phyloP scores from a whole-genome alignment of 2,329 filamentous ascomycete species.

The Phoma sp. region DNA sequence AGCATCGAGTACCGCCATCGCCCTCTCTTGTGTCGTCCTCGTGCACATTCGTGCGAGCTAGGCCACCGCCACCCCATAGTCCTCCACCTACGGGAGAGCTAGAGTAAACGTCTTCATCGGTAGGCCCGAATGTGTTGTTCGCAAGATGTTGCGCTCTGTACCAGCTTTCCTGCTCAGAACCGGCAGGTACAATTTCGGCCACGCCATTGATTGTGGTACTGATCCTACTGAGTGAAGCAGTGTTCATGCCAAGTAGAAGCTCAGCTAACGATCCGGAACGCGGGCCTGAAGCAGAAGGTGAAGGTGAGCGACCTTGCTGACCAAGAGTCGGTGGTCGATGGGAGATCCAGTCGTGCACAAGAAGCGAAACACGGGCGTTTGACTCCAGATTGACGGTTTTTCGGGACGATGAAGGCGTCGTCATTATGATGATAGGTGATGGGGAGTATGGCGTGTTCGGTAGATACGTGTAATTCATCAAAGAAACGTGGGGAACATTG shows the following conservation, averaged over 20 bases:
- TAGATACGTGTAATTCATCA: slow-evolving; percentile 99
- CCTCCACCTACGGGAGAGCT: slow-evolving; percentile 46
- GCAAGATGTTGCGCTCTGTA: slow-evolving; percentile 84
- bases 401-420: slow-evolving; percentile 78
- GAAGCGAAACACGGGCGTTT: slow-evolving; percentile 87
- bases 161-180: slow-evolving; percentile 83
- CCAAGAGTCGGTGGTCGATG: slow-evolving; percentile 82
- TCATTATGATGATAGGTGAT: slow-evolving; percentile 80
- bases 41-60: slow-evolving; percentile 51
- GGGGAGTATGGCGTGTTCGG: slow-evolving; percentile 73
- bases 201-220: slow-evolving; percentile 92
- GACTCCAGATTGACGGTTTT: slow-evolving; percentile 82
- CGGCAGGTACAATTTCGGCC: slow-evolving; percentile 74
- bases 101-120: slow-evolving; percentile 36
- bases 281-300: slow-evolving; percentile 61
- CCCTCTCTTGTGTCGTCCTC: slow-evolving; percentile 48
- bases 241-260: slow-evolving; percentile 89
- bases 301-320: slow-evolving; percentile 61
- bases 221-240: slow-evolving; percentile 84
- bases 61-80: slow-evolving; percentile 60
- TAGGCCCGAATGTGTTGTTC: slow-evolving; percentile 82
- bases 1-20: slow-evolving; percentile 65
- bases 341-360: slow-evolving; percentile 99
- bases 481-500: slow-evolving; percentile 86
- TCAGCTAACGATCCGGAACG: slow-evolving; percentile 77